Evolutionary conservation across 257 asterid genomes (phyloP).

Genomic region (Leonotis leonurus): DNA sequence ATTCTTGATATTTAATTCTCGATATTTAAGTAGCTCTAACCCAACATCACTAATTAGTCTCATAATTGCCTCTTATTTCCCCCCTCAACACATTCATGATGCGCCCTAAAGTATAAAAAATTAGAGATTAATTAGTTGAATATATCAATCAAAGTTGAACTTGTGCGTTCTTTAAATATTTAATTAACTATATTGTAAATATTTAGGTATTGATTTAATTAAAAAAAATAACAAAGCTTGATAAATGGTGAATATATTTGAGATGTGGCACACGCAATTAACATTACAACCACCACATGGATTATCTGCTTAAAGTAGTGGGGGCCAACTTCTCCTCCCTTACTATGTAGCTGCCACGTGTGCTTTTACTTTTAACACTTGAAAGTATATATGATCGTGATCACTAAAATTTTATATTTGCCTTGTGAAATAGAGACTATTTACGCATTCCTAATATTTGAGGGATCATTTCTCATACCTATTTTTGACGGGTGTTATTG

Average conservation of each 20-base stretch:
- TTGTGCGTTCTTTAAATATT: no score
- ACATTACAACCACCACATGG: constrained; percentile 23
- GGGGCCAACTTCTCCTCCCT: constrained; percentile 23
- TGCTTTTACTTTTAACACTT: neutral
- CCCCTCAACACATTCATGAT: neutral
- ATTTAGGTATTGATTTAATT: neutral
- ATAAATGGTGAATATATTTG: neutral
- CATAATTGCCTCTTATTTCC: neutral
- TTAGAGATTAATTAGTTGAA: no score
- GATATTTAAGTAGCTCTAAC: neutral
- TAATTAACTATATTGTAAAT: neutral
- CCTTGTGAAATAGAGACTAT: no score
- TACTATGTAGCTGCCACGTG: constrained; percentile 29
- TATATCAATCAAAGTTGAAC: neutral
- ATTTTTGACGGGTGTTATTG: no score
- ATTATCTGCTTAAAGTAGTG: constrained; percentile 22
- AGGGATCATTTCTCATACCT: no score
- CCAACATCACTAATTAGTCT: neutral
- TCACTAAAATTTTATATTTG: no score
- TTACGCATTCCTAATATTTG: no score
- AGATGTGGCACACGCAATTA: neutral
- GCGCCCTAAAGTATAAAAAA: neutral
- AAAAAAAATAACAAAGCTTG: no score
- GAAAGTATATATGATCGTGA: constrained; percentile 3
- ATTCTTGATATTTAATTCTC: neutral